Evolutionary conservation across 2,329 filamentous ascomycete genomes (phyloP), one percentile per base, ranked within the genome.

Genomic region (Apiospora kogelbergensis): DNA sequence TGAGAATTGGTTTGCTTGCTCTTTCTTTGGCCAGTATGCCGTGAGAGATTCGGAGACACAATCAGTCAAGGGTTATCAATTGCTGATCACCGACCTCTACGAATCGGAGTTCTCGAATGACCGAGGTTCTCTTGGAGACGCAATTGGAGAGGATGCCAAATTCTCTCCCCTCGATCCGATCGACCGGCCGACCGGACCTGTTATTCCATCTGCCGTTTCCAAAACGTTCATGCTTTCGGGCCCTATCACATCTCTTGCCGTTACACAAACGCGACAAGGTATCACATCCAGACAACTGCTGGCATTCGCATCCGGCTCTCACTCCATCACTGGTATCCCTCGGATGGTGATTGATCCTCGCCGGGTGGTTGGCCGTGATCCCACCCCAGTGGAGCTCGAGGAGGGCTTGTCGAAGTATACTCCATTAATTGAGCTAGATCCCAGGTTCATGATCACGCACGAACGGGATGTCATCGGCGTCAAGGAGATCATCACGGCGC

Each of bases 1-100:
- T 0, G 96, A 99, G 84, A 98, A 99, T 81, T 98, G 95, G 94
- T 95, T 97, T 76, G 87, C 91, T 7, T 98, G 97, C 83, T 92
- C 93, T 9, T 93, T 95, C 79, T 91, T 88, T 74, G 88, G 86
- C 44, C 81, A 88, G 74, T 90, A 90, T 76, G 81, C 82, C 3
- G 84, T 90, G 41, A 81, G 84, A 57, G 87, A 90, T 71, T 82
- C 85, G 30, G 76, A 82, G 3, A 81, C 84, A n/a, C 84, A 86
- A 68, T 80, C 83, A 5, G 88, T 95, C 70, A 93, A 94, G 79
- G 95, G 95, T 45, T 93, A 97, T 79, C 93, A 97, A 75, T 86
- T 98, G 9, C 87, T 95, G 24, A 87, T 97, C 13, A 91, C 93
- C 0, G 95, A 99, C 77, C 88, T 99, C 44, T 98, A 95, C 81